Conservation (phyloP, 495 filamentous ascomycete species). For the Apiosordaria backusii region DNA sequence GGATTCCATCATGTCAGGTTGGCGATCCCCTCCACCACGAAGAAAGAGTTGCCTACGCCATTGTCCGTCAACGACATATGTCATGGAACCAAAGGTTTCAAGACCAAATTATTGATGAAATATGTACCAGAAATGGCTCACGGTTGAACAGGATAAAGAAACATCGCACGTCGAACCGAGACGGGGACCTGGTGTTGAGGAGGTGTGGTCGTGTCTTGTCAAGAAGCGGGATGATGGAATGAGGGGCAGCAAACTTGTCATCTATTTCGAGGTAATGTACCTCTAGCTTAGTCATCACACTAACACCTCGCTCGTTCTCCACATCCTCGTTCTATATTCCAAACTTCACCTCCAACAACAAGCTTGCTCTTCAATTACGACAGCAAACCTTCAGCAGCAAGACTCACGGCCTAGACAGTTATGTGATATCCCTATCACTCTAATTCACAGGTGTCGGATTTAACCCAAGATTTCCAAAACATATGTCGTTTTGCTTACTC, state of each 20-base stretch:
- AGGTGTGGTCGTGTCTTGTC: neutral
- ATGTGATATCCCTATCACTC: too few relatives aligned
- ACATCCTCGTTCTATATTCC: neutral
- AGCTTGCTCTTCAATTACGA: too few relatives aligned
- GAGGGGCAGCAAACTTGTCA: neutral
- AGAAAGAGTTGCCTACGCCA: too few relatives aligned
- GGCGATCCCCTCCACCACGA: too few relatives aligned
- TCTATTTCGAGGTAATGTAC: neutral
- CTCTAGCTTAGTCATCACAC: neutral
- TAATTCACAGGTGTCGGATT: too few relatives aligned
- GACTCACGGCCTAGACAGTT: too few relatives aligned
- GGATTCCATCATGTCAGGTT: neutral
- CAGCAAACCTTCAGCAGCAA: too few relatives aligned
- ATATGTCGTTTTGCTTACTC: too few relatives aligned
- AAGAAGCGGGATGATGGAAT: neutral
- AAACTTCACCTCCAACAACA: neutral
- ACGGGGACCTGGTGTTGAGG: neutral
- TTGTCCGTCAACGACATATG: too few relatives aligned
- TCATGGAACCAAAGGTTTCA: too few relatives aligned
- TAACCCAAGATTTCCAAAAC: too few relatives aligned
- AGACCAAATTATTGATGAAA: neutral
- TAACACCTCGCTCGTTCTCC: too few relatives aligned
- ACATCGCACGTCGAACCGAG: neutral
- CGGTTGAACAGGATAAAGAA: neutral
- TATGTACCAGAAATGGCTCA: neutral